These are phyloP conservation scores for Triglochin maritima DNA, from an alignment of 106 monocot species.

Conservation along the genomic window DNA sequence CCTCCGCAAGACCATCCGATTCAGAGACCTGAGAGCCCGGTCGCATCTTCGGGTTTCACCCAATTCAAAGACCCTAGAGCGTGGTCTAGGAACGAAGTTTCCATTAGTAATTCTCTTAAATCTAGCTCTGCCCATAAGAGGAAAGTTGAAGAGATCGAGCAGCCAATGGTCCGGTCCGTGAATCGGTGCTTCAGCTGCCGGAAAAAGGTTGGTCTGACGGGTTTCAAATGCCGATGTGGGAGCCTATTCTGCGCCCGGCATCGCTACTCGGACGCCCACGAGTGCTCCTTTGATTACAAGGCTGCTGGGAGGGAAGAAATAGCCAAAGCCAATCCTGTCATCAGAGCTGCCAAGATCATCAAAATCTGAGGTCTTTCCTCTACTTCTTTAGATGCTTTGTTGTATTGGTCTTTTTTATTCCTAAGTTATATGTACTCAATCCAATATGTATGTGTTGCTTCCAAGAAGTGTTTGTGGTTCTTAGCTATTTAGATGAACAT, in stretches of 20 bases:
- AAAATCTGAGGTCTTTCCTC: slow-evolving; percentile 41
- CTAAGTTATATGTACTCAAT: no score
- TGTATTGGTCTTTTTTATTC: no score
- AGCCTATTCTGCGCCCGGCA: slow-evolving; percentile 66
- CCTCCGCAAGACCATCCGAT: no score
- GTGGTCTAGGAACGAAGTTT: no score
- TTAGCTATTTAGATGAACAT: no score
- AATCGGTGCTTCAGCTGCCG: slow-evolving; percentile 58
- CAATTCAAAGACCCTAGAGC: slow-evolving; percentile 11
- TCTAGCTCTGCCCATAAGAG: neutral
- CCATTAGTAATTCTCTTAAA: neutral
- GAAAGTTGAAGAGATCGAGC: neutral
- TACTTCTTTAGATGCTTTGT: no score
- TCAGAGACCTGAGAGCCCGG: no score
- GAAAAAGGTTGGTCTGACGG: slow-evolving; percentile 73
- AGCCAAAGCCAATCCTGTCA: slow-evolving; percentile 63
- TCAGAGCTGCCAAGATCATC: slow-evolving; percentile 81
- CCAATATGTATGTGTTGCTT: no score
- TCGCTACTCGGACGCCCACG: slow-evolving; percentile 63
- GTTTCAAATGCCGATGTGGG: slow-evolving; percentile 86
- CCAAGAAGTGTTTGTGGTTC: no score
- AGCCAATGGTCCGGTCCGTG: slow-evolving; percentile 10
- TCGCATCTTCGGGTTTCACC: neutral
- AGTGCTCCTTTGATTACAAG: slow-evolving; percentile 91
- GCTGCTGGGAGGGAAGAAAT: slow-evolving; percentile 77